Conservation (phyloP, 2,329 filamentous ascomycete genomes). For the Phyllosticta paracitricarpa region DNA sequence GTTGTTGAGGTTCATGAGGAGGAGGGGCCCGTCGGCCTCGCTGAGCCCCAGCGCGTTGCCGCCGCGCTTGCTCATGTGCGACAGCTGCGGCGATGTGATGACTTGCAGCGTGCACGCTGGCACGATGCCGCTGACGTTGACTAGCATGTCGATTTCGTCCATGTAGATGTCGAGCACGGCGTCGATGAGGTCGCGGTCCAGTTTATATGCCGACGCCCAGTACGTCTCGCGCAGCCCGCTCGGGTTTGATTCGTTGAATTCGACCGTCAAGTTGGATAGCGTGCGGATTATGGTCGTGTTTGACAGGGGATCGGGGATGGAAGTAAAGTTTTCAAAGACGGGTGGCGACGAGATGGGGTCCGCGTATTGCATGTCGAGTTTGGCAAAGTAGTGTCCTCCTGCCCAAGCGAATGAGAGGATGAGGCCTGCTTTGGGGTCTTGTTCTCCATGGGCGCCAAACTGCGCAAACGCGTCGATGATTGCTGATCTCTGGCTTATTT, state of each 20-base stretch:
- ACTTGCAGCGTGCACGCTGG: slow-evolving; percentile 19
- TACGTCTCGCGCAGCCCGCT: slow-evolving; percentile 21
- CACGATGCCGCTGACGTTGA: slow-evolving; percentile 15
- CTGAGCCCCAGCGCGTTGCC: slow-evolving; percentile 24
- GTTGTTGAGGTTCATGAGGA: slow-evolving; percentile 15
- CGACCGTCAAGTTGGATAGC: slow-evolving; percentile 18
- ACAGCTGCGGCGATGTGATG: slow-evolving; percentile 17
- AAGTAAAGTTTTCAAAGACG: slow-evolving; percentile 19
- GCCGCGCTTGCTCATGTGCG: slow-evolving; percentile 16
- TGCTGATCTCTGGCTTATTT: slow-evolving; percentile 12
- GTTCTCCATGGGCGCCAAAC: slow-evolving; percentile 16
- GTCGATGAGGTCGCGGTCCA: slow-evolving; percentile 20
- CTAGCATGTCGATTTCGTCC: slow-evolving; percentile 15
- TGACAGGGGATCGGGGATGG: slow-evolving; percentile 12
- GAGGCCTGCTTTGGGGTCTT: slow-evolving; percentile 18
- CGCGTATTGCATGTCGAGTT: slow-evolving; percentile 11
- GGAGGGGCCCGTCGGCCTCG: slow-evolving; percentile 16
- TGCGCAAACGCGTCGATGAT: slow-evolving; percentile 19
- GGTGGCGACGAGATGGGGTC: slow-evolving; percentile 14
- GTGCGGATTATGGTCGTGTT: slow-evolving; percentile 16
- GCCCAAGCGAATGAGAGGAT: slow-evolving; percentile 19
- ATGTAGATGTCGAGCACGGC: slow-evolving; percentile 18
- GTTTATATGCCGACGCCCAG: slow-evolving; percentile 21
- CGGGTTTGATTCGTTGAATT: slow-evolving; percentile 25
- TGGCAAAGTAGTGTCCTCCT: slow-evolving; percentile 14